These are phyloP conservation scores for Dendrocalamus sinicus DNA, from an alignment of 176 grass and related monocot species.

Conservation along the genomic window DNA sequence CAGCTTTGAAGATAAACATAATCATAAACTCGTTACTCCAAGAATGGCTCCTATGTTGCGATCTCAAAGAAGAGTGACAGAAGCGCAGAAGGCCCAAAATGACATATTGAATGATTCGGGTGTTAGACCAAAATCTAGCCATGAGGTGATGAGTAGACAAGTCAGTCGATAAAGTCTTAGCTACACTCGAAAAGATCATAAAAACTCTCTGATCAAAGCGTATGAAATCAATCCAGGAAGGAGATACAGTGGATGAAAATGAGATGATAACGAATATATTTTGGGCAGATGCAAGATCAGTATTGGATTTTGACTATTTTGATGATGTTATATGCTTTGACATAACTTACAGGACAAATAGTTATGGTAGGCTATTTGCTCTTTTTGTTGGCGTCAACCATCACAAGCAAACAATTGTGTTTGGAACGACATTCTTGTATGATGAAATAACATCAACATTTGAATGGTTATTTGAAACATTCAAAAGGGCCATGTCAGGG, in stretches of 20 bases:
- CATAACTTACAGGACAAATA: constrained; percentile 47
- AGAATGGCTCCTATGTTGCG: background rate
- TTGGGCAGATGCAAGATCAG: constrained; percentile 23
- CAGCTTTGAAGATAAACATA: background rate
- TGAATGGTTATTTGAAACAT: background rate
- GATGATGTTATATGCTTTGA: constrained; percentile 56
- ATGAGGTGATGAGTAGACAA: background rate
- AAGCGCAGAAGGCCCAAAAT: background rate
- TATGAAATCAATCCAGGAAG: background rate
- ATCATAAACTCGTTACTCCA: background rate
- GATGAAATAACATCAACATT: background rate
- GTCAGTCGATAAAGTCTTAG: background rate
- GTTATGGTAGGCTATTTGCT: constrained; percentile 45
- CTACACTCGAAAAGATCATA: background rate
- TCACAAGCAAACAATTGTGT: background rate
- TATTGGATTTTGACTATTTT: constrained; percentile 49
- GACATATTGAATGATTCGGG: background rate
- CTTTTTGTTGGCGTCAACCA: constrained; percentile 45
- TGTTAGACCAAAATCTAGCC: background rate
- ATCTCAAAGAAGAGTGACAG: background rate
- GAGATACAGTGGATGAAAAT: background rate
- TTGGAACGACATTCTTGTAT: constrained; percentile 8
- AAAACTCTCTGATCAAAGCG: background rate
- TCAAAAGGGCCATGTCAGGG: background rate
- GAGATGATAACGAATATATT: too few relatives aligned